Evolutionary conservation across 345 rosid genomes (phyloP), one percentile per base, ranked within the genome.

Genomic region (Pugionium dolabratum): DNA sequence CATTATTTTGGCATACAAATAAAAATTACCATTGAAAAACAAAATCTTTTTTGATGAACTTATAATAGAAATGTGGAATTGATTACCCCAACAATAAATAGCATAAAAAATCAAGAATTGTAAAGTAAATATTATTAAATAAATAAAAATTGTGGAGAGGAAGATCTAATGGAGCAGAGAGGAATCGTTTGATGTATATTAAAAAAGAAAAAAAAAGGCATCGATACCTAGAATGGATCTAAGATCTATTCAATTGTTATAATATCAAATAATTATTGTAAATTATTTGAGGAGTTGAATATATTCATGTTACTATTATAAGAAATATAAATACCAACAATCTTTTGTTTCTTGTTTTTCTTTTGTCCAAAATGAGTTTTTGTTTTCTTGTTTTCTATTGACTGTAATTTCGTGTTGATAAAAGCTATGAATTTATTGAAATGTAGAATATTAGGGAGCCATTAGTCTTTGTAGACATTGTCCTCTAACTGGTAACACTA

Each of bases 191-290:
- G 36, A 62, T 54, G 50, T 35, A 39, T 18, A 70, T 39, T 45
- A 36, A n/a, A 42, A 33, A 59, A 32, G 6, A 55, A 43, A 69
- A 9, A n/a, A 1, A 6, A 31, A 40, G 31, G 60, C 61, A 72
- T 72, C 28, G 29, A 65, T 65, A 57, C 65, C 67, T 64, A 72
- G 66, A 72, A 65, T 66, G 60, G 71, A 72, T 72, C 76, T 72
- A 58, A 59, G 60, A 72, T 66, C 66, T 63, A 47, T 37, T 62
- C 37, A 71, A 37, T 34, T 18, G 7, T 54, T 47, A 55, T 57
- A 54, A 46, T 26, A 43, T 34, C 48, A 43, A 27, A 45, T 30
- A 5, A 53, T 61, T 29, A n/a, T 53, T 62, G 18, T 36, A 25
- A 30, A 63, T 55, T 62, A 36, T 45, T 52, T 5, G 35, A 70